Percentiles rank a stretch among this genome's conserved stretches.
phyloP scores from a whole-genome alignment of 2,329 filamentous ascomycete species.

The Fusarium sp. region DNA sequence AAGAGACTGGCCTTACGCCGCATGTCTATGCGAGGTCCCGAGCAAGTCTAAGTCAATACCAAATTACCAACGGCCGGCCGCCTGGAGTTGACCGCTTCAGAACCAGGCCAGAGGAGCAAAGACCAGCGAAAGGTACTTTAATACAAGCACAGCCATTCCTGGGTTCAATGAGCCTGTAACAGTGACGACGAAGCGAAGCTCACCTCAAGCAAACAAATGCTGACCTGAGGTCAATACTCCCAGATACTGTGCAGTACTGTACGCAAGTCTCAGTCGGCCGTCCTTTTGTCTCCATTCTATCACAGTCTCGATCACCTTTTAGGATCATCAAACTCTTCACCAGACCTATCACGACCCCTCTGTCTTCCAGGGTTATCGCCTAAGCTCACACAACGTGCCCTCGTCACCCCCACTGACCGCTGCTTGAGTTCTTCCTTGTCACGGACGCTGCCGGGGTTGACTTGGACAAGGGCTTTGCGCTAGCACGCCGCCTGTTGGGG shows the following conservation, averaged over 20 bases:
- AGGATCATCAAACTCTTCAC: conserved; percentile 22
- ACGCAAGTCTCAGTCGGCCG: conserved; percentile 26
- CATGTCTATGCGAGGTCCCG: conserved; percentile 39
- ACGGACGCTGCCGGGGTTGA: conserved; percentile 42
- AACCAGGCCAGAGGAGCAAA: conserved; percentile 14
- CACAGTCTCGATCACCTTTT: conserved; percentile 37
- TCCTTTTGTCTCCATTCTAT: conserved; percentile 33
- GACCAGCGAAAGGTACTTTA: background rate
- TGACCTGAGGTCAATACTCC: conserved; percentile 5
- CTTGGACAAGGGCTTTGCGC: conserved; percentile 40
- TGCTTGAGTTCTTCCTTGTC: conserved; percentile 41
- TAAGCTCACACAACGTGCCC: conserved; percentile 32
- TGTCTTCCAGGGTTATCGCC: conserved; percentile 27
- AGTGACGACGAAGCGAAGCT: conserved; percentile 2
- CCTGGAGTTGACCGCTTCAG: conserved; percentile 32
- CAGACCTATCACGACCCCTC: conserved; percentile 25
- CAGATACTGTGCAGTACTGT: background rate
- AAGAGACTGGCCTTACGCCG: conserved; percentile 32
- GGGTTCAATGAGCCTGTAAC: background rate
- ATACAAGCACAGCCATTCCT: conserved; percentile 7
- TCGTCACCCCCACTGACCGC: conserved; percentile 43
- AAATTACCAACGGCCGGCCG: conserved; percentile 33
- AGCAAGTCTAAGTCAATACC: conserved; percentile 33
- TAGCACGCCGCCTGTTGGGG: conserved; percentile 39
- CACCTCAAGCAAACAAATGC: conserved; percentile 10